Percentiles rank a stretch among this genome's conserved stretches.
These are phyloP conservation scores for Corylus heterophylla DNA, from an alignment of 306 rosid species.

Conservation along the genomic window DNA sequence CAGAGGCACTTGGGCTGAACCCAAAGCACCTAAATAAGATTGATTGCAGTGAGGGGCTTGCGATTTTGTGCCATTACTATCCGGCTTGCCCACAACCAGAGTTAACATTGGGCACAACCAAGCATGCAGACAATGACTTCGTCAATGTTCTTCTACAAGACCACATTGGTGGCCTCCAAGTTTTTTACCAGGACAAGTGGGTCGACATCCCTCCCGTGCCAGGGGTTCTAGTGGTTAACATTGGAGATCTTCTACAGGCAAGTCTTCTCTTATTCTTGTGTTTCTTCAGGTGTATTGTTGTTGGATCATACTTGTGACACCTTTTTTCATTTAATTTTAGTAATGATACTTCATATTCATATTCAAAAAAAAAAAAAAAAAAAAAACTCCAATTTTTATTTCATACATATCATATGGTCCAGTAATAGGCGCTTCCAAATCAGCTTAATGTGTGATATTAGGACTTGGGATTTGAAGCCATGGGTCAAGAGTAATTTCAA, in stretches of 20 bases:
- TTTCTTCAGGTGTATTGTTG: too few species aligned
- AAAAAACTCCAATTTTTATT: too few species aligned
- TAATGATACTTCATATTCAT: too few species aligned
- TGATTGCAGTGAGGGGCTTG: conserved; percentile 1
- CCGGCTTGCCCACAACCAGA: conserved; percentile 12
- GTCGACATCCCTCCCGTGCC: not conserved
- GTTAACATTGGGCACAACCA: not conserved
- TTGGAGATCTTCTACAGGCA: conserved; percentile 12
- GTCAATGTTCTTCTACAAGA: conserved; percentile 31
- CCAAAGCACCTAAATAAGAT: not conserved
- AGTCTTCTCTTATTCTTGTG: not conserved
- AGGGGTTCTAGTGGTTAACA: not conserved
- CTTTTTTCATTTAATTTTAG: too few species aligned
- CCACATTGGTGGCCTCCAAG: conserved; percentile 36
- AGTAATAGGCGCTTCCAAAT: too few species aligned
- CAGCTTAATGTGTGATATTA: too few species aligned
- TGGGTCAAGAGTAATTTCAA: too few species aligned
- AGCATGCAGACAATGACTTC: conserved; percentile 25
- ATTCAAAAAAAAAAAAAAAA: too few species aligned
- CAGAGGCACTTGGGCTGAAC: conserved; percentile 4
- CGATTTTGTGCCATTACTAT: not conserved
- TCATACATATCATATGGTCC: too few species aligned
- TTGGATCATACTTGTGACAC: too few species aligned
- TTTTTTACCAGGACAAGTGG: not conserved
- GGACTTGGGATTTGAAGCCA: too few species aligned